These are phyloP conservation scores for Mortierella sp. DNA, from an alignment of 371 early-diverging fungal species.

Conservation along the genomic window DNA sequence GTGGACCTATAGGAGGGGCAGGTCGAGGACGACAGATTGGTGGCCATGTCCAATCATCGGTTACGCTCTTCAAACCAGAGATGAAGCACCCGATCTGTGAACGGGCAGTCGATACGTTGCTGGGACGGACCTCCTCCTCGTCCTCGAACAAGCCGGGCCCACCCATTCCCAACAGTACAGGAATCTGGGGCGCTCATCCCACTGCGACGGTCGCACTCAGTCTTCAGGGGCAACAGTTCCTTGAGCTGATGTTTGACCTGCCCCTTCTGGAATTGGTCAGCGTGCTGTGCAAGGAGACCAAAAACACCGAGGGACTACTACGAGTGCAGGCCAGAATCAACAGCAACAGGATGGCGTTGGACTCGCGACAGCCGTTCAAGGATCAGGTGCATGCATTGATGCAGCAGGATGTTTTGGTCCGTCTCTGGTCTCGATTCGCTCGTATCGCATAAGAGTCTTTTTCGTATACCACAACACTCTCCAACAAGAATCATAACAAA, in stretches of 20 bases:
- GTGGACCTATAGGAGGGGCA: background rate
- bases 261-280: constrained; percentile 44
- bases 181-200: background rate
- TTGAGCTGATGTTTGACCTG: constrained; percentile 41
- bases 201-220: background rate
- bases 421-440: constrained; percentile 49
- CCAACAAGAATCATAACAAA: background rate
- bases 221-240: constrained; percentile 24
- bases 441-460: constrained; percentile 11
- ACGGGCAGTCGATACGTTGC: constrained; percentile 1
- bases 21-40: background rate
- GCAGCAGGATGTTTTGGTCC: constrained; percentile 40
- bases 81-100: constrained; percentile 2
- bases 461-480: background rate
- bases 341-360: constrained; percentile 50
- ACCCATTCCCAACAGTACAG: background rate
- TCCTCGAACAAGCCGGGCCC: background rate
- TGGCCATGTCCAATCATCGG: constrained; percentile 21
- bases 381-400: constrained; percentile 36
- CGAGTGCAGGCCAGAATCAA: constrained; percentile 34
- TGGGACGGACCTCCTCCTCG: background rate
- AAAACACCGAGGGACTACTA: constrained; percentile 24
- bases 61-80: constrained; percentile 27
- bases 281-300: constrained; percentile 31
- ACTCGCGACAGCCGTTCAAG: constrained; percentile 33